phyloP scores from a whole-genome alignment of 225 moss, liverwort and hornwort species.

The Climacium dendroides region DNA sequence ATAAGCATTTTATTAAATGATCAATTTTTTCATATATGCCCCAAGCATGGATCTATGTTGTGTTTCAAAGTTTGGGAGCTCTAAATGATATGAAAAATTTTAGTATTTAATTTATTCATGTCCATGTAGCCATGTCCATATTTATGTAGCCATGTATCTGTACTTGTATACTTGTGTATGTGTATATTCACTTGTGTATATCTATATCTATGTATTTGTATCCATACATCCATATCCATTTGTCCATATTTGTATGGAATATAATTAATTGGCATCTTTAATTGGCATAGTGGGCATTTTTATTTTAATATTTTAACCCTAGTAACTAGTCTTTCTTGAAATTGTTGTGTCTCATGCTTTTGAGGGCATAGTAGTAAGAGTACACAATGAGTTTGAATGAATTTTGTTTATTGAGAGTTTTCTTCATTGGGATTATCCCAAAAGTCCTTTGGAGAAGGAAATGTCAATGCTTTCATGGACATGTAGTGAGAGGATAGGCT shows the following conservation, averaged over 20 bases:
- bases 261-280: neutral
- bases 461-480: neutral
- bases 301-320: neutral
- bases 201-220: neutral
- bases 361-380: too few species aligned
- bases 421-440: neutral
- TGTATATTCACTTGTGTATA: too few species aligned
- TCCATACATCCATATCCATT: neutral
- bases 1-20: neutral
- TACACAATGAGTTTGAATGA: too few species aligned
- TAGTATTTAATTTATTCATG: accelerated
- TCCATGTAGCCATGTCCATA: neutral
- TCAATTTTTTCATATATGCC: accelerated
- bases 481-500: neutral
- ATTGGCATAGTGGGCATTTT: neutral
- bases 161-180: accelerated
- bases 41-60: accelerated
- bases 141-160: too few species aligned
- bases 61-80: neutral
- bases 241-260: accelerated
- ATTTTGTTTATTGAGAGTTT: too few species aligned
- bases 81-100: too few species aligned
- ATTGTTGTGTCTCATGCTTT: accelerated
- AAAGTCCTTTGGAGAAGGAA: too few species aligned
- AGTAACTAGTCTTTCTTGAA: neutral